Percentiles rank a stretch among this genome's conserved stretches.
Evolutionary conservation across 768 basidiomycete species (phyloP).

Genomic region (Saitozyma podzolica): DNA sequence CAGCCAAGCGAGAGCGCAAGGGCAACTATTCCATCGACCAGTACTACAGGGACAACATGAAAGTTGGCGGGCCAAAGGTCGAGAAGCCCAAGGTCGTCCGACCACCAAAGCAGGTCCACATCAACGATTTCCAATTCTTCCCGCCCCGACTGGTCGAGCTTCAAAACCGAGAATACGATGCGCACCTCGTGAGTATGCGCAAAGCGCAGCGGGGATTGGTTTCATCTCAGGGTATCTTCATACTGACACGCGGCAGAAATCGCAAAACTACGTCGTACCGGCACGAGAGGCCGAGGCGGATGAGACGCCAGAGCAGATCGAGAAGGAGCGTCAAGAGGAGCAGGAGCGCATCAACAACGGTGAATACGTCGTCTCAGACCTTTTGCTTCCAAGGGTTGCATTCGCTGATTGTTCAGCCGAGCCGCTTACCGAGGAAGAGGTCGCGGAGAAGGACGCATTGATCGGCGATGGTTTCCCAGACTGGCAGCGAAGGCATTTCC

Average conservation of each 20-base stretch:
- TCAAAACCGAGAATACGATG: constrained; percentile 75
- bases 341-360: constrained; percentile 87
- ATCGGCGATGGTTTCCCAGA: constrained; percentile 77
- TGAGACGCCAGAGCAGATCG: constrained; percentile 79
- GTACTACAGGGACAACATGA: constrained; percentile 91
- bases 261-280: constrained; percentile 54
- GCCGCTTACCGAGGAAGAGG: constrained; percentile 84
- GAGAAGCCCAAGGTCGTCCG: constrained; percentile 77
- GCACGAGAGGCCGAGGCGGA: constrained; percentile 66
- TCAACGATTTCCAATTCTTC: constrained; percentile 97
- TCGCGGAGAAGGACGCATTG: constrained; percentile 74
- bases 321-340: constrained; percentile 72
- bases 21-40: constrained; percentile 90
- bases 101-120: constrained; percentile 80
- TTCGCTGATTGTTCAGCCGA: constrained; percentile 61
- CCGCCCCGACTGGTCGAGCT: constrained; percentile 73
- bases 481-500: constrained; percentile 93
- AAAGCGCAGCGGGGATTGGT: constrained; percentile 43
- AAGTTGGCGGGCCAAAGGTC: constrained; percentile 68
- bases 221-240: not conserved
- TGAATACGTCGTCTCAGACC: constrained; percentile 45
- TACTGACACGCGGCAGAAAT: constrained; percentile 36
- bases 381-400: not conserved
- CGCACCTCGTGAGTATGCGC: constrained; percentile 27
- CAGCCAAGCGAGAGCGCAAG: constrained; percentile 85